Evolutionary conservation across 345 rosid genomes (phyloP), one percentile per base, ranked within the genome.

Genomic region (Ceriops decandra): DNA sequence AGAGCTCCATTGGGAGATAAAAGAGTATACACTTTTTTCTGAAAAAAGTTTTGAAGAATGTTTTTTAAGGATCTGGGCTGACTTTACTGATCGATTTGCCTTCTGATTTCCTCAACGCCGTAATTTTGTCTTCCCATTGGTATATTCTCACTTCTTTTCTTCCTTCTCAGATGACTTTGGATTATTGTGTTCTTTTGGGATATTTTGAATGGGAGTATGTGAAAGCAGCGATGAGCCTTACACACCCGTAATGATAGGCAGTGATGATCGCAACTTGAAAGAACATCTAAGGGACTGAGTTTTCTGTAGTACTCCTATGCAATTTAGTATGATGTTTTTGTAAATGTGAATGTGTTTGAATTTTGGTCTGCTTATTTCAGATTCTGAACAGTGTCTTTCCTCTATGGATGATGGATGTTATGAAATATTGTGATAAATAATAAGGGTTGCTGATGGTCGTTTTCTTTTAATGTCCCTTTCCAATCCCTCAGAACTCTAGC

Each of bases 1-100:
- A 72, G 74, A n/a, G 95, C 97, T 72, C 95, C 95, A 22, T 79
- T 90, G 64, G 95, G 97, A 2, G 89, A 88, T 79, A 88, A 88
- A 84, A 90, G 89, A 69, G 92, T 90, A 76, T 72, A 72, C 19
- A 19, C 32, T 31, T 21, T 32, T 52, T 20, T 11, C 16, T 42
- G 13, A 42, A 42, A 42, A 11, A 42, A 42, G 35, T 33, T 33
- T 33, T 33, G 35, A 33, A 33, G 35, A 33, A 33, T 33, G 6
- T 1, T 33, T 33, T 33, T 1, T 33, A 33, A 33, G 36, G 36
- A 33, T 7, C 7, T 33, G 17, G 4, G 15, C 46, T 15, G 1
- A 42, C 49, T 15, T 42, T 0, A 15, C 5, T 11, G 49, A 42
- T 42, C 17, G 1, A 13, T 42, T 42, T 11, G 49, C 16, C 17